These are phyloP conservation scores for Aeschynomene evenia DNA, from an alignment of 306 rosid species.

Conservation along the genomic window DNA sequence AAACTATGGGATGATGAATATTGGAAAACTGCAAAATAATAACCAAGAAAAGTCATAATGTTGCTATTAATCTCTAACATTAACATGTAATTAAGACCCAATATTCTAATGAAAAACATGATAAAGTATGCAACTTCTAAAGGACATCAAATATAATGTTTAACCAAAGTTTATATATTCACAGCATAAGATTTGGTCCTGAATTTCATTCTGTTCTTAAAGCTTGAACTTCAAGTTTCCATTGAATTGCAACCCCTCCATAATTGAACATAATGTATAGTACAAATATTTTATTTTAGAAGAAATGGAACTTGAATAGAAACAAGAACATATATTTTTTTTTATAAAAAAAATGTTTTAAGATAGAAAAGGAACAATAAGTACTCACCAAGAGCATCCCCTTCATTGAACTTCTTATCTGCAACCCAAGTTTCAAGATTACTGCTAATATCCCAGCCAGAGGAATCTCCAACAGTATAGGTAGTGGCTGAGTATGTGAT, in stretches of 20 bases:
- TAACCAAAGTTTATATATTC: neutral
- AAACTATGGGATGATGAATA: constrained; percentile 65
- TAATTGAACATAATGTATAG: neutral
- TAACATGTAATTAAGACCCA: neutral
- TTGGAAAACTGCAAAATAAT: constrained; percentile 54
- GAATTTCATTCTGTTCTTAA: neutral
- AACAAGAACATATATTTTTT: neutral
- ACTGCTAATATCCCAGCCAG: constrained; percentile 95
- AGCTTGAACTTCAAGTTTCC: neutral
- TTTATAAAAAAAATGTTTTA: neutral
- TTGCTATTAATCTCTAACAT: neutral
- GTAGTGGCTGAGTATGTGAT: constrained; percentile 54
- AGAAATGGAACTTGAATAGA: neutral
- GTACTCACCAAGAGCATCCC: constrained; percentile 66
- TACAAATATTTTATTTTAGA: neutral
- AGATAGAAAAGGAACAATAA: neutral
- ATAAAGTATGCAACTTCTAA: neutral
- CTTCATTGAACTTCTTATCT: constrained; percentile 55
- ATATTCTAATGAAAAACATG: neutral
- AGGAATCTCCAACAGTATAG: constrained; percentile 71
- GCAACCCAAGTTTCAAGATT: constrained; percentile 66
- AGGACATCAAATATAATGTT: neutral
- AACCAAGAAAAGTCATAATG: neutral
- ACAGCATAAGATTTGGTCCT: neutral
- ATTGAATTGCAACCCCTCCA: neutral